Conservation (phyloP, 257 asterid genomes). For the Solanum clarkiae region DNA sequence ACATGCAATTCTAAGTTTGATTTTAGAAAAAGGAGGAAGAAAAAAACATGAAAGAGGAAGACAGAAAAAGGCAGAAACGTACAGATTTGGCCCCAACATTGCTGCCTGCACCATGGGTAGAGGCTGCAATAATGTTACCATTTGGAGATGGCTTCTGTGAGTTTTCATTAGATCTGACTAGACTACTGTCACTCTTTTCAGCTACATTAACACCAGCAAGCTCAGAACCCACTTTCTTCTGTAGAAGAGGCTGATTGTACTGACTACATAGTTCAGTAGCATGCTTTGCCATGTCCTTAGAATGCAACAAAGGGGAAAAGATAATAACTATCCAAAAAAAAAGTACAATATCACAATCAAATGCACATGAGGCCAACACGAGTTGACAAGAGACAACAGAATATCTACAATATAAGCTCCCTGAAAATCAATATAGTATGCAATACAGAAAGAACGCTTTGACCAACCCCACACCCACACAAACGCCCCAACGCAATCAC, state of each 20-base stretch:
- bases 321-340: background rate
- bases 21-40: background rate
- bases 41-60: background rate
- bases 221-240: background rate
- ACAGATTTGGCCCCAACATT: slow-evolving; percentile 2
- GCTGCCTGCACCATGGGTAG: background rate
- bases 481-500: background rate
- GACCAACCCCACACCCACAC: background rate
- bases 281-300: slow-evolving; percentile 1
- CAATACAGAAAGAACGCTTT: background rate
- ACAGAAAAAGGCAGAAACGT: background rate
- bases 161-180: slow-evolving; percentile 1
- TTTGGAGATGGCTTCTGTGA: background rate
- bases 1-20: background rate
- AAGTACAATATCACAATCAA: background rate
- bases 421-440: background rate
- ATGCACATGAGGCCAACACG: background rate
- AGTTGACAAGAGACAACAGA: background rate
- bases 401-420: background rate
- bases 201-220: slow-evolving; percentile 2
- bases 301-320: background rate
- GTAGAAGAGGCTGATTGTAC: background rate
- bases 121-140: slow-evolving; percentile 3
- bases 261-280: slow-evolving; percentile 2
- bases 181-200: background rate